These are phyloP conservation scores for Arthrobotrys conoides DNA, from an alignment of 2,329 filamentous ascomycete genomes.

Conservation along the genomic window DNA sequence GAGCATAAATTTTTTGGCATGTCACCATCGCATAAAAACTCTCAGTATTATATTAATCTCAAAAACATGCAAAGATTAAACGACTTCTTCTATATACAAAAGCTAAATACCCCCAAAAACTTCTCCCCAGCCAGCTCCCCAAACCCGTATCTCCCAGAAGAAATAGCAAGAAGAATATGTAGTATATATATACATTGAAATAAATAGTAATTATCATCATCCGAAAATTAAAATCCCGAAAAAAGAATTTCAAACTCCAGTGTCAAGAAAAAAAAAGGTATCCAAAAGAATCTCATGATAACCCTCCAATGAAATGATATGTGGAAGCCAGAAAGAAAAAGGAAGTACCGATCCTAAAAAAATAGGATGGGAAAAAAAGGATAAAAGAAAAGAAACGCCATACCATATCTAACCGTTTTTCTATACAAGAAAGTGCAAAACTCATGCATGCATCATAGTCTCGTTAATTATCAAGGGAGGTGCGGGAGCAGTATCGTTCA, in stretches of 20 bases:
- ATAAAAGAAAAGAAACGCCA: constrained; percentile 37
- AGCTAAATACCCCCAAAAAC: neutral
- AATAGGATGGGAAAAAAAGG: neutral
- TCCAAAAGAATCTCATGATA: constrained; percentile 33
- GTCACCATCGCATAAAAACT: too few species aligned
- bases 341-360: neutral
- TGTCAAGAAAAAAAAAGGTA: constrained; percentile 6
- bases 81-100: neutral
- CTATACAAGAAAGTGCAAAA: constrained; percentile 15
- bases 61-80: neutral
- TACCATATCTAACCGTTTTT: constrained; percentile 27
- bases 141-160: neutral
- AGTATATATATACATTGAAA: constrained; percentile 11
- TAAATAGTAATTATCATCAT: neutral
- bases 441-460: constrained; percentile 21
- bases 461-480: constrained; percentile 24
- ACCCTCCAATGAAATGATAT: constrained; percentile 34
- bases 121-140: neutral
- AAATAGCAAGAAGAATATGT: neutral
- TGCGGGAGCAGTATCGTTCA: neutral
- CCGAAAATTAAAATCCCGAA: constrained; percentile 18
- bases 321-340: neutral
- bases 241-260: constrained; percentile 24
- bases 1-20: too few species aligned
- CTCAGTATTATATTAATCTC: constrained; percentile 2